Percentiles rank a stretch among this genome's conserved stretches.
These are phyloP conservation scores for Spirogloea muscicola DNA, from an alignment of 139 green algal genomes.

Conservation along the genomic window DNA sequence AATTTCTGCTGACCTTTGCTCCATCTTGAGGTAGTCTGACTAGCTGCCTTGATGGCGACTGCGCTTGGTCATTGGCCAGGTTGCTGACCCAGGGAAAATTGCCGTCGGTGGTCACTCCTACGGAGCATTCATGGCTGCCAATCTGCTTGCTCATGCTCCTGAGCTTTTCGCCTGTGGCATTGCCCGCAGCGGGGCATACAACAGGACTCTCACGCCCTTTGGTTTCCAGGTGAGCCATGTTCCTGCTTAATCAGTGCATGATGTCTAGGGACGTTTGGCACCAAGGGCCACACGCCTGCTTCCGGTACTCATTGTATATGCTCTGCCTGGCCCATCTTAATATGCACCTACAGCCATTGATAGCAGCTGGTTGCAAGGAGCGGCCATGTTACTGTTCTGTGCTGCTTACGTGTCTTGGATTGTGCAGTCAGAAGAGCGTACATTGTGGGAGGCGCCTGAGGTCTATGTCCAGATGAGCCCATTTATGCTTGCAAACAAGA, in stretches of 20 bases:
- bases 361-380: no score
- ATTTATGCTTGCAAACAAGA: constrained; percentile 78
- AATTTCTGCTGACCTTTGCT: no score
- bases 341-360: no score
- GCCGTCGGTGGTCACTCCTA: constrained; percentile 90
- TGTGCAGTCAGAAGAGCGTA: constrained; percentile 86
- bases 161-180: constrained; percentile 90
- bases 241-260: neutral
- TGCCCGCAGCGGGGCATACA: constrained; percentile 60
- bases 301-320: no score
- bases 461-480: constrained; percentile 83
- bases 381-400: neutral
- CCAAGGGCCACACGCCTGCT: neutral
- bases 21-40: no score
- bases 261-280: no score
- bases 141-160: constrained; percentile 77
- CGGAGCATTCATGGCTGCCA: constrained; percentile 85
- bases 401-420: neutral
- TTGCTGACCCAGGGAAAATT: constrained; percentile 67
- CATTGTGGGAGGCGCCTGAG: constrained; percentile 88
- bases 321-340: no score
- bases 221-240: constrained; percentile 68
- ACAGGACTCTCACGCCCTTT: constrained; percentile 93
- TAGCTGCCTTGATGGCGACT: no score
- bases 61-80: no score